These are phyloP conservation scores for Beta lomatogona DNA, from an alignment of 179 eudicot genomes.

Conservation along the genomic window DNA sequence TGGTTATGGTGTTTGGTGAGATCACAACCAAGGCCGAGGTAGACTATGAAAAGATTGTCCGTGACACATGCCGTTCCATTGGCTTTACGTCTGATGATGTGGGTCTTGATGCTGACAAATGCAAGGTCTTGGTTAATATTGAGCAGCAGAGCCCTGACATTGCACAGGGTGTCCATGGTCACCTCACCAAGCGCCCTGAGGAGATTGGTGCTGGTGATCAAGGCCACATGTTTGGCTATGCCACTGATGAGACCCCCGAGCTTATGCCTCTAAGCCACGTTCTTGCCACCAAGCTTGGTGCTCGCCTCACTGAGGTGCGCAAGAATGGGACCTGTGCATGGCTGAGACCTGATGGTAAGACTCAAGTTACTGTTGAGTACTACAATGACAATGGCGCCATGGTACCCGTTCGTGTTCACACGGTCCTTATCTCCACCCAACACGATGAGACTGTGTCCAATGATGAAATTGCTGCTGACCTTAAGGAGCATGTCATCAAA, in stretches of 20 bases:
- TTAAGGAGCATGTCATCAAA: constrained; percentile 46
- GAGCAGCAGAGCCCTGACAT: constrained; percentile 50
- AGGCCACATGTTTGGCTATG: constrained; percentile 47
- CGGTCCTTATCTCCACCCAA: constrained; percentile 45
- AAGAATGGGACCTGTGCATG: constrained; percentile 43
- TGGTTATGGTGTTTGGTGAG: constrained; percentile 48
- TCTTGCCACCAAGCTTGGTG: constrained; percentile 46
- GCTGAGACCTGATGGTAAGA: constrained; percentile 47
- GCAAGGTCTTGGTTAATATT: constrained; percentile 43
- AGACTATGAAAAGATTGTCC: constrained; percentile 46
- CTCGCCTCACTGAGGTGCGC: constrained; percentile 45
- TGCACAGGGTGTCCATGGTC: constrained; percentile 48
- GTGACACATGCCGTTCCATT: constrained; percentile 42
- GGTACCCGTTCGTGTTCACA: constrained; percentile 45
- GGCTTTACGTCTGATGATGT: constrained; percentile 41
- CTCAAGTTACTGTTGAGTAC: constrained; percentile 49
- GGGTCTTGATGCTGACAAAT: constrained; percentile 46
- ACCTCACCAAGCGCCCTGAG: constrained; percentile 43
- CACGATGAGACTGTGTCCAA: constrained; percentile 46
- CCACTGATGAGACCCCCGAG: constrained; percentile 47
- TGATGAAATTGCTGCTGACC: constrained; percentile 43
- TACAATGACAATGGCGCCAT: constrained; percentile 41
- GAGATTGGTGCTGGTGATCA: constrained; percentile 47
- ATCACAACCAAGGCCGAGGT: constrained; percentile 44
- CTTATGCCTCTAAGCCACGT: constrained; percentile 48